Evolutionary conservation across 2,329 filamentous ascomycete species (phyloP).

Genomic region (Fusarium avenaceum): DNA sequence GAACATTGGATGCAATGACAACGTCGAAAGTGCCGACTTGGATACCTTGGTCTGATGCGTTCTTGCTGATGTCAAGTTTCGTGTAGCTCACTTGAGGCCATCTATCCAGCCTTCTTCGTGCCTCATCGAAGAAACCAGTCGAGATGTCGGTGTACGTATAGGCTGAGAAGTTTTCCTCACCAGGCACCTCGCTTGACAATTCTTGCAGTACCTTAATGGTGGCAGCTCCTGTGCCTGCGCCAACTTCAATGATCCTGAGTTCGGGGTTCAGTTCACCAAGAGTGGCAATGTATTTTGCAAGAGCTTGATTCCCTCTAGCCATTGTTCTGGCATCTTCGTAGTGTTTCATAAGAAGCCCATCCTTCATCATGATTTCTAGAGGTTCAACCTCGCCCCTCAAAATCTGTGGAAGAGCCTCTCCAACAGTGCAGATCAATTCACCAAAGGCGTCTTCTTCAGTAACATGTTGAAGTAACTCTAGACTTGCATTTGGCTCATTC

Average conservation of each 20-base stretch:
- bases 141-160: constrained; percentile 7
- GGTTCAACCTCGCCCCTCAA: background rate
- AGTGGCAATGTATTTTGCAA: background rate
- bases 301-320: background rate
- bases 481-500: background rate
- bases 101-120: background rate
- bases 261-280: background rate
- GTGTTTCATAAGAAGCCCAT: background rate
- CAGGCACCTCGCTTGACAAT: background rate
- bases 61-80: background rate
- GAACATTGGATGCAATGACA: constrained; percentile 1
- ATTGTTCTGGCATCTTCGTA: constrained; percentile 1
- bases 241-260: background rate
- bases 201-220: background rate
- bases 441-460: background rate
- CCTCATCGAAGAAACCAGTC: background rate
- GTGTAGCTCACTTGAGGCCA: background rate
- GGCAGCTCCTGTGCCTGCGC: background rate
- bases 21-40: background rate
- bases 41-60: background rate
- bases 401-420: background rate
- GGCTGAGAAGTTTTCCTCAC: background rate
- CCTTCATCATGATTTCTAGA: constrained; percentile 1
- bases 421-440: background rate
- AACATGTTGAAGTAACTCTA: background rate